Evolutionary conservation across 2,329 filamentous ascomycete species (phyloP), one percentile per base, ranked within the genome.

Genomic region (Graphilbum sp.): DNA sequence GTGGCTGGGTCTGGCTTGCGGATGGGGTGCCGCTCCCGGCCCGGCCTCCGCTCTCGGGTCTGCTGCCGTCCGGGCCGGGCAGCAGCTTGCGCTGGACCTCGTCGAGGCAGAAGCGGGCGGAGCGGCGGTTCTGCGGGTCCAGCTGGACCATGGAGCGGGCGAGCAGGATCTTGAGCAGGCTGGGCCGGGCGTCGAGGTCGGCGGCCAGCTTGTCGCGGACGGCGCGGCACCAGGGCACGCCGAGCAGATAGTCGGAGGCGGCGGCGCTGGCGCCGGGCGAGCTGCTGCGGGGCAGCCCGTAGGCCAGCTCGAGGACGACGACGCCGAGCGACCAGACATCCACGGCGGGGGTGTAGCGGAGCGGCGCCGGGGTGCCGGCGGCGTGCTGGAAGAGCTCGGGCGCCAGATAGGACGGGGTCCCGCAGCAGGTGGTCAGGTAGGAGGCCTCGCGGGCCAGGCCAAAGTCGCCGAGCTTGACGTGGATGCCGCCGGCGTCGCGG

Each of bases 251-350:
- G 15, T 9, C 13, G 10, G 27, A 6, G 25, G 32, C 23, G 7
- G 12, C 15, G 29, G 20, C 12, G 5, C 16, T 3, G n/a, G 27
- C 15, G 35, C 31, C 30, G 35, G 27, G n/a, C n/a, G n/a, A n/a
- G n/a, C n/a, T n/a, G n/a, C n/a, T 2, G 6, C 20, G 19, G 15
- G 23, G 23, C 6, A 25, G 35, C 1, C 20, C 12, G n/a, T 37
- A 27, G 35, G 29, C 23, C 10, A 37, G 35, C 27, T 37, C 35
- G 29, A 37, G 19, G 18, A 27, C 35, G 15, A 37, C 35, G 20
- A 37, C 35, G 29, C 35, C 35, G 19, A 37, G 29, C 2, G 35
- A 37, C 35, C 35, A 37, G 20, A 37, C 32, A 27, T 37, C 35
- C 8, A 37, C 20, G 35, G 35, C 35, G 15, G 19, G 6, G 3